phyloP scores from a whole-genome alignment of 1,284 basidiomycete genomes.

The Heterobasidion parviporum region DNA sequence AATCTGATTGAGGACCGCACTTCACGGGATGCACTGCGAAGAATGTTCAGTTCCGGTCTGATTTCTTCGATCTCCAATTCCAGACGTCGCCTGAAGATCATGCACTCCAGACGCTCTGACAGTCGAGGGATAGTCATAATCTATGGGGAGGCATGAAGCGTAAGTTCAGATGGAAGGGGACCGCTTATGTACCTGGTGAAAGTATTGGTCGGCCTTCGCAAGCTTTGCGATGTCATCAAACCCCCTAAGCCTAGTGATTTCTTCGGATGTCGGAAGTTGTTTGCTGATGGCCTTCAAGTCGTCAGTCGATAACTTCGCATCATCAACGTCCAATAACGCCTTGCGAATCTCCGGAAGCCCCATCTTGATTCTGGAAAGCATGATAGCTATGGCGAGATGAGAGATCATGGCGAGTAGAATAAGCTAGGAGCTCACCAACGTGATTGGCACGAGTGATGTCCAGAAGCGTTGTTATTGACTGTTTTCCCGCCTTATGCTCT shows the following conservation, averaged over 20 bases:
- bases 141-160: slow-evolving; percentile 25
- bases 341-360: slow-evolving; percentile 53
- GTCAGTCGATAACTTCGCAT: slow-evolving; percentile 57
- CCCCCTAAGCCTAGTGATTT: slow-evolving; percentile 59
- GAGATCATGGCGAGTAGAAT: neutral
- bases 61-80: slow-evolving; percentile 82
- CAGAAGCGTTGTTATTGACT: slow-evolving; percentile 60
- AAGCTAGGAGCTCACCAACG: slow-evolving; percentile 42
- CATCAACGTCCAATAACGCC: slow-evolving; percentile 66
- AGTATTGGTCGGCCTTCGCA: slow-evolving; percentile 81
- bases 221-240: slow-evolving; percentile 65
- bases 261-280: slow-evolving; percentile 70
- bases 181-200: slow-evolving; percentile 47
- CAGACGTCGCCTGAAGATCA: slow-evolving; percentile 77
- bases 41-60: slow-evolving; percentile 70
- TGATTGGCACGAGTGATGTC: slow-evolving; percentile 83
- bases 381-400: slow-evolving; percentile 48
- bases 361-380: slow-evolving; percentile 71
- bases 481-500: slow-evolving; percentile 37
- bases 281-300: slow-evolving; percentile 66
- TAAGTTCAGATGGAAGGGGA: neutral
- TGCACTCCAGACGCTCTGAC: slow-evolving; percentile 64
- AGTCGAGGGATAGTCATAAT: slow-evolving; percentile 77
- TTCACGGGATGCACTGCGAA: slow-evolving; percentile 71
- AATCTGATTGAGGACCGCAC: slow-evolving; percentile 64